Evolutionary conservation across 1,139 yeast genomes (phyloP), one percentile per base, ranked within the genome.

Genomic region (Zygoascus sp.): DNA sequence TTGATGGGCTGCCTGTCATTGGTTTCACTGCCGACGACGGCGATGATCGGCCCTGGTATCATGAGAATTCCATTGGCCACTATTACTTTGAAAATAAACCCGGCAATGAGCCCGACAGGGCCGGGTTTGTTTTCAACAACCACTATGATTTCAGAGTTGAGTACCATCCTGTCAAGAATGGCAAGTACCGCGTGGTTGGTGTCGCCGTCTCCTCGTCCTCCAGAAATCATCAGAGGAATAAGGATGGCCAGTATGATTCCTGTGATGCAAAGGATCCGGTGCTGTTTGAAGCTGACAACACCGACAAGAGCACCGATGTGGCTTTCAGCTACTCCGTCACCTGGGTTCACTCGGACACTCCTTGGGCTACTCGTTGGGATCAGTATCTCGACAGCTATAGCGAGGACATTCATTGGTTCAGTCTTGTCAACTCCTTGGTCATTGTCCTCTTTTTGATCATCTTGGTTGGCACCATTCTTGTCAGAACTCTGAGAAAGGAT

Each of bases 321-420:
- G 62, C 69, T 4, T 83, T 78, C 65, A 73, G 84, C 16, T 83
- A 83, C 61, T 78, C 84, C 2, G 83, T 83, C 27, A 67, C 65
- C 30, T 92, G 92, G 75, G 65, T 69, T 25, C 76, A 76, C 49
- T 83, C 95, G 13, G 71, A 70, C 11, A 86, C 94, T 11, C 80
- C 83, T 9, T 92, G 97, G 98, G 97, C 97, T 27, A 92, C 97
- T 1, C 81, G 99, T 70, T 92, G 99, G 99, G 98, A 92, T 66
- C 87, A 88, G 66, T 92, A 92, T 64, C 75, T 92, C 60, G 95
- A 88, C 60, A 94, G 85, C 32, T 84, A 82, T 63, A 95, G 88
- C 63, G 95, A 97, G 47, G 83, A 84, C 64, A 84, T 92, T 58
- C 97, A 92, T 69, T 90, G 97, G 98, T 85, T 88, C 62, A 87